phyloP scores from a whole-genome alignment of 176 grass and related monocot genomes.

The Leersia perrieri region DNA sequence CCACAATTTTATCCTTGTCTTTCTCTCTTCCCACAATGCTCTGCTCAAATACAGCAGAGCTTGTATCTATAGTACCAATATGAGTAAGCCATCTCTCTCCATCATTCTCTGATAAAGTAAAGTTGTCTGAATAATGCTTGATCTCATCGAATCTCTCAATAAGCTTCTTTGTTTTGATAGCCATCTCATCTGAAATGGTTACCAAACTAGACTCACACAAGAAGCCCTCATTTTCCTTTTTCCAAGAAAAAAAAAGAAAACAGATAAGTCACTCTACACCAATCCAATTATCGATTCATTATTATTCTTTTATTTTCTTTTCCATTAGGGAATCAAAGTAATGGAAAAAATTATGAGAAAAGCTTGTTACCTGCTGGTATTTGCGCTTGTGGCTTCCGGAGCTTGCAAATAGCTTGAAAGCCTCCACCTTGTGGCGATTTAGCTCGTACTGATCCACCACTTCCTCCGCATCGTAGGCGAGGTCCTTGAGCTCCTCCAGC shows the following conservation, averaged over 20 bases:
- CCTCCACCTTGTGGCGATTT: not conserved
- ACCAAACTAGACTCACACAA: not conserved
- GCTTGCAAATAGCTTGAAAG: not conserved
- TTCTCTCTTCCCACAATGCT: not conserved
- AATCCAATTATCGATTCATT: not conserved
- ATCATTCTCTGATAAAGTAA: not conserved
- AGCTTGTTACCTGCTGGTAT: not conserved
- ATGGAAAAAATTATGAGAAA: not conserved
- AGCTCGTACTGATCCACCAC: constrained; percentile 25
- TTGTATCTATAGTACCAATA: not conserved
- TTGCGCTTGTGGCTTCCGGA: not conserved
- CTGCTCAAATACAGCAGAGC: constrained; percentile 5
- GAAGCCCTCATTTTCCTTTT: constrained; percentile 5
- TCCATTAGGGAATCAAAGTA: too few species aligned
- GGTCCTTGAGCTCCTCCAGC: constrained; percentile 11
- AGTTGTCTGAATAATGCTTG: constrained; percentile 13
- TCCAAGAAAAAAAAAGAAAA: not conserved
- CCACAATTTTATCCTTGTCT: not conserved
- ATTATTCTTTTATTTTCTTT: not conserved
- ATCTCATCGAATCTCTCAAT: constrained; percentile 29
- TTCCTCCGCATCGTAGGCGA: constrained; percentile 29
- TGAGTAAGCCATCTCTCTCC: not conserved
- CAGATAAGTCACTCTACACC: not conserved
- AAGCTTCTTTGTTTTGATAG: not conserved
- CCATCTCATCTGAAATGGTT: not conserved